Conservation (phyloP, 1,139 yeast genomes). For the Candida sanyaensis region DNA sequence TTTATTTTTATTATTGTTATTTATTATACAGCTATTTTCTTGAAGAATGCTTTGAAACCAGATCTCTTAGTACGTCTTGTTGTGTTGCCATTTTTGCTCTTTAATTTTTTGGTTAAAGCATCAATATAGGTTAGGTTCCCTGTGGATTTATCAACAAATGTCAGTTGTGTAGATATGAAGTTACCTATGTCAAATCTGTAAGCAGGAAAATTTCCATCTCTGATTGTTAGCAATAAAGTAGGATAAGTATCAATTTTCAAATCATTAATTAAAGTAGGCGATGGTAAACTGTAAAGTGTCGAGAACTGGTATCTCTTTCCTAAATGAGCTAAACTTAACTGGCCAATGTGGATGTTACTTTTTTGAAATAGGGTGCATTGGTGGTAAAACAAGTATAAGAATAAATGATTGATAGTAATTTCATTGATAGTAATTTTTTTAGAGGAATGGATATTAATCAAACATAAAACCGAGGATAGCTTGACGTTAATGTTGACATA, state of each 20-base stretch:
- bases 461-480: constrained; percentile 12
- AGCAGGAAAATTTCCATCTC: neutral
- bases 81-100: neutral
- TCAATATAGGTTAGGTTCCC: constrained; percentile 15
- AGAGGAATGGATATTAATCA: constrained; percentile 11
- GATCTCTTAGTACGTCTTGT: neutral
- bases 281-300: neutral
- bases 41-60: constrained; percentile 3
- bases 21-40: constrained; percentile 3
- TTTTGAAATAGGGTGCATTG: constrained; percentile 12
- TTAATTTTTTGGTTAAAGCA: constrained; percentile 9
- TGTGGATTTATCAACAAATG: constrained; percentile 12
- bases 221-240: constrained; percentile 10
- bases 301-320: constrained; percentile 15
- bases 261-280: constrained; percentile 7
- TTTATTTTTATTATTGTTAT: no score
- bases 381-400: constrained; percentile 14
- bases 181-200: constrained; percentile 9
- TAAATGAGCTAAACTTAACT: constrained; percentile 15
- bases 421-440: constrained; percentile 6
- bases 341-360: constrained; percentile 9
- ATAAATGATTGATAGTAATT: constrained; percentile 15
- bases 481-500: constrained; percentile 15
- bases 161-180: constrained; percentile 8
- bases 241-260: constrained; percentile 12